phyloP scores from a whole-genome alignment of 1,284 basidiomycete genomes.

The Tausonia pullulans region DNA sequence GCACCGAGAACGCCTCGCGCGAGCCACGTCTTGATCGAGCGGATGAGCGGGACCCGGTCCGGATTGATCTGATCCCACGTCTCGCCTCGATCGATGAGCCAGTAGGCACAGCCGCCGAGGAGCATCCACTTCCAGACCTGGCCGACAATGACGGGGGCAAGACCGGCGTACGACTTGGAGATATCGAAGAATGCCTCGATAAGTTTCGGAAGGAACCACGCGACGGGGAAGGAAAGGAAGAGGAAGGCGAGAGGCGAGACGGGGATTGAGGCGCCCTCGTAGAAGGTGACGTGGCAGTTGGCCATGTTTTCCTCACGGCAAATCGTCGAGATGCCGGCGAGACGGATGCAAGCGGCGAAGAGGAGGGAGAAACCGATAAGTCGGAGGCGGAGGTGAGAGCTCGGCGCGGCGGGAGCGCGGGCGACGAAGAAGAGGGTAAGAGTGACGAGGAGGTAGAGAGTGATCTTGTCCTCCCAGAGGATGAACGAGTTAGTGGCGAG shows the following conservation, averaged over 20 bases:
- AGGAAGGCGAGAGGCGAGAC: slow-evolving; percentile 50
- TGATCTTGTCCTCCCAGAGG: slow-evolving; percentile 84
- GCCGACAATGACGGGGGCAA: slow-evolving; percentile 54
- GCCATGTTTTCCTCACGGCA: slow-evolving; percentile 93
- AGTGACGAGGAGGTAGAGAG: slow-evolving; percentile 60
- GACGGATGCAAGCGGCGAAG: slow-evolving; percentile 57
- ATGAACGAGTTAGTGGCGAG: slow-evolving; percentile 90
- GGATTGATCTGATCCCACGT: slow-evolving; percentile 29
- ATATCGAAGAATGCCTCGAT: slow-evolving; percentile 51
- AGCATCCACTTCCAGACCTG: slow-evolving; percentile 49
- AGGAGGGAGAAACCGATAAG: slow-evolving; percentile 59
- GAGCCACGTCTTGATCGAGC: slow-evolving; percentile 47
- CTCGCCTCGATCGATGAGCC: slow-evolving; percentile 71
- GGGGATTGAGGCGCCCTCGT: slow-evolving; percentile 54
- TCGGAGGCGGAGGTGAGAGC: slow-evolving; percentile 55
- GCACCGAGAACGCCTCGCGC: slow-evolving; percentile 49
- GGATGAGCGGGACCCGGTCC: slow-evolving; percentile 35
- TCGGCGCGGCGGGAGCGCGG: slow-evolving; percentile 52
- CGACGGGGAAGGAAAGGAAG: slow-evolving; percentile 45
- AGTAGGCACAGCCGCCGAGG: slow-evolving; percentile 50
- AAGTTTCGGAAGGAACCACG: slow-evolving; percentile 48
- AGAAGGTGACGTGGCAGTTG: slow-evolving; percentile 75
- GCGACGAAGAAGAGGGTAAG: slow-evolving; percentile 45
- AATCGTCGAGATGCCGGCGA: slow-evolving; percentile 64
- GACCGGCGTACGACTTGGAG: slow-evolving; percentile 61